Base-by-base conservation (phyloP, 345 rosid species). In the Erodium maritimum region DNA sequence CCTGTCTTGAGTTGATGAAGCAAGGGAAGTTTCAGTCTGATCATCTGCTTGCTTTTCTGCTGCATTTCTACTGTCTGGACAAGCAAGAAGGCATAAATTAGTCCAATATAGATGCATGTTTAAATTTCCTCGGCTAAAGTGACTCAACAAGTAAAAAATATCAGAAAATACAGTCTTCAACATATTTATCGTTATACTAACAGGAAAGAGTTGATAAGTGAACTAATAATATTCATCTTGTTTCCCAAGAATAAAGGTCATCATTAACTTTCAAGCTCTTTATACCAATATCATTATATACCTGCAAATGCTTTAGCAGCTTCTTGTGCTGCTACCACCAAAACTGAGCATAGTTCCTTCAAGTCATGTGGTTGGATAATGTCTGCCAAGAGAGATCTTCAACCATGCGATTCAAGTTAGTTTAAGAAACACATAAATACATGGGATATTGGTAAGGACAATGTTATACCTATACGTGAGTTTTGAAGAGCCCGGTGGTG, bases 301-400 rank as follows among this genome's bases (percentile, higher is more conserved):
- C 97, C 99, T 76, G 79, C 78, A 65, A 90, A 64, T 50, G 87
- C 75, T 72, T 80, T 90, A 25, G 86, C 96, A 62, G 95, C 79
- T 78, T 84, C 91, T 65, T 74, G 77, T 2, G 97, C 76, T 71
- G 82, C 60, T 57, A 91, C 73, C 34, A 84, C 97, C 76, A 94
- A 75, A 65, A 90, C 96, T 54, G 99, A 87, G 78, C 99, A 94
- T 73, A 94, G 93, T 61, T 87, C 99, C 81, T 76, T 87, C 67
- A 94, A 68, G 68, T 90, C 99, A 61, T 81, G 84, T 1, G 96
- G 85, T 77, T 87, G 87, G 66, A 94, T 88, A 65, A 87, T 82
- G 70, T 86, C 99, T 29, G 99, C 97, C 67, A 94, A 74, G 64
- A 90, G 88, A 51, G 99, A 90, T 84, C 99, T 94, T 73, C 65